These are phyloP conservation scores for Ziziphus jujuba DNA, from an alignment of 306 rosid species.

Conservation along the genomic window DNA sequence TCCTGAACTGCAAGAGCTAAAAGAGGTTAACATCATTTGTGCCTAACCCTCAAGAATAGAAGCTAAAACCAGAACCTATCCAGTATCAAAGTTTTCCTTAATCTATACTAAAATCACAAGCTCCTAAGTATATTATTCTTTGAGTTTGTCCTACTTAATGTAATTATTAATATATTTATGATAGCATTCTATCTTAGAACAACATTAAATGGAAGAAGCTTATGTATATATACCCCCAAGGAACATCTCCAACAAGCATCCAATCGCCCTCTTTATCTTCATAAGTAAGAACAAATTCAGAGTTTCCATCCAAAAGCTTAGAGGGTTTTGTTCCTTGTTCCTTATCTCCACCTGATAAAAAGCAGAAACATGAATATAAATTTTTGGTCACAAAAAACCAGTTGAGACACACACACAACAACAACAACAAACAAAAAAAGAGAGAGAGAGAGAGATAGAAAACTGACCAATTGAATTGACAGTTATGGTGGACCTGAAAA, in stretches of 20 bases:
- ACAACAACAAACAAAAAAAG: neutral
- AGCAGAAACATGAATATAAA: neutral
- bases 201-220: too few species aligned
- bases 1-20: too few species aligned
- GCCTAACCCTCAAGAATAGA: too few species aligned
- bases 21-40: too few species aligned
- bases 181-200: too few species aligned
- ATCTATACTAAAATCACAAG: too few species aligned
- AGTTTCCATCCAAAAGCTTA: slow-evolving; percentile 63
- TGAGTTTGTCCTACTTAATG: too few species aligned
- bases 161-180: too few species aligned
- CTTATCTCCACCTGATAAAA: slow-evolving; percentile 32
- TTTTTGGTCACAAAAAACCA: too few species aligned
- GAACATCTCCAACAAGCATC: slow-evolving; percentile 84
- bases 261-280: slow-evolving; percentile 76
- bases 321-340: slow-evolving; percentile 39
- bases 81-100: too few species aligned
- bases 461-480: slow-evolving; percentile 35
- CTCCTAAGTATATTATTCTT: too few species aligned
- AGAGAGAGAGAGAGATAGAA: neutral
- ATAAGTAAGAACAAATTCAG: slow-evolving; percentile 73
- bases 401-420: neutral
- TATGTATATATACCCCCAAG: slow-evolving; percentile 51
- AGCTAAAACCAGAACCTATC: too few species aligned
- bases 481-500: slow-evolving; percentile 35